Conservation (phyloP, 805 yeast species). For the Starmerella bombicola region DNA sequence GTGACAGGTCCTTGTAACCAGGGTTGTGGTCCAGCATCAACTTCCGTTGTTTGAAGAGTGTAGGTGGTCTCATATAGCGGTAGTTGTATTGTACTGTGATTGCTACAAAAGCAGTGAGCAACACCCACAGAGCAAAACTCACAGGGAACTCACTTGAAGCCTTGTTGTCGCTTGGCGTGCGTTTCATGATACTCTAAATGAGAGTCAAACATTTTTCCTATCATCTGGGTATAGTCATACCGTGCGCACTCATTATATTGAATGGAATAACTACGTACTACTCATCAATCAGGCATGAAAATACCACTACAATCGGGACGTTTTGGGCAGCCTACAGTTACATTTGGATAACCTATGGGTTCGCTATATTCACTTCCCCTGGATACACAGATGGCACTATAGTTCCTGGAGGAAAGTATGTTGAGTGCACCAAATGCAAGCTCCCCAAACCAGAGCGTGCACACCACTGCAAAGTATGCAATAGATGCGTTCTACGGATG, state of each 20-base stretch:
- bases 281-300: conserved; percentile 12
- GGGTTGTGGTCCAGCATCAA: no score
- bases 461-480: conserved; percentile 33
- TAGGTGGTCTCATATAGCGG: no score
- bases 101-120: no score
- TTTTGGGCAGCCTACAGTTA: conserved; percentile 28
- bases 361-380: conserved; percentile 56
- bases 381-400: conserved; percentile 33
- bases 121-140: no score
- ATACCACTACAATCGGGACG: neutral
- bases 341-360: conserved; percentile 61
- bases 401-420: conserved; percentile 9
- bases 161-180: no score
- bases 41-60: no score
- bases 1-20: no score
- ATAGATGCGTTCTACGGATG: conserved; percentile 38
- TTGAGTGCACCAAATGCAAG: conserved; percentile 20
- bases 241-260: conserved; percentile 10
- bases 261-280: conserved; percentile 16
- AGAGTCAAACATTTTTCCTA: conserved; percentile 16
- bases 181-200: no score
- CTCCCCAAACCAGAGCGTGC: conserved; percentile 33
- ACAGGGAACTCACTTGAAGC: no score
- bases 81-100: no score
- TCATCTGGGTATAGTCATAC: conserved; percentile 19